Evolutionary conservation across 768 basidiomycete genomes (phyloP), one percentile per base, ranked within the genome.

Genomic region (Xerocomus potaroensis): DNA sequence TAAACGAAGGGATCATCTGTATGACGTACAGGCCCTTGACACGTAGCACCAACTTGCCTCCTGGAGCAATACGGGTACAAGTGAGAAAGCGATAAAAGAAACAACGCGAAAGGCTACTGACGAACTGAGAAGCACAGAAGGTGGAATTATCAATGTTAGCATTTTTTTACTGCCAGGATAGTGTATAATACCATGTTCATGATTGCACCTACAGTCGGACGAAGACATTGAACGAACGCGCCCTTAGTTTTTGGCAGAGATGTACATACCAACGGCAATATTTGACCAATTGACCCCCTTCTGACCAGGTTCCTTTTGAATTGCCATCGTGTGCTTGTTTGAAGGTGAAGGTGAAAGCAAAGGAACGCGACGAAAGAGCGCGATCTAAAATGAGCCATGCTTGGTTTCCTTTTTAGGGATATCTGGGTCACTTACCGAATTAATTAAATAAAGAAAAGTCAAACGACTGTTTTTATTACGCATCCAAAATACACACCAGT

Each of bases 231-330:
- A 56, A 60, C 24, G 65, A 41, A 43, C 5, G 18, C 50, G 51
- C 39, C 9, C 44, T 54, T 8, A 27, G 11, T 8, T 7, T 21
- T 48, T 33, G 23, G 50, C 31, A 15, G 36, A 57, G 41, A 54
- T 36, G 54, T 19, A 69, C 88, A 59, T 64, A 91, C 91, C 91
- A 66, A 95, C 85, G 55, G 90, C 91, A 72, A 94, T 93, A 72
- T 93, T 94, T 58, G 88, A 90, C 90, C 89, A 94, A 73, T 77
- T 91, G 56, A 91, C 73, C 62, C 89, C 89, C 70, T 93, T 92
- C 69, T 91, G 87, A 49, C 90, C 91, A 43, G 91, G 91, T 71
- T 90, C 86, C 68, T 78, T 81, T 66, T 83, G 76, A 60, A 91
- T 80, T 71, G 81, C 88, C 89, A 91, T 91, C 62, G 64, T 61